Percentiles rank a stretch among this genome's conserved stretches.
Conservation (phyloP, 495 filamentous ascomycete species). For the Clohesyomyces aquaticus region DNA sequence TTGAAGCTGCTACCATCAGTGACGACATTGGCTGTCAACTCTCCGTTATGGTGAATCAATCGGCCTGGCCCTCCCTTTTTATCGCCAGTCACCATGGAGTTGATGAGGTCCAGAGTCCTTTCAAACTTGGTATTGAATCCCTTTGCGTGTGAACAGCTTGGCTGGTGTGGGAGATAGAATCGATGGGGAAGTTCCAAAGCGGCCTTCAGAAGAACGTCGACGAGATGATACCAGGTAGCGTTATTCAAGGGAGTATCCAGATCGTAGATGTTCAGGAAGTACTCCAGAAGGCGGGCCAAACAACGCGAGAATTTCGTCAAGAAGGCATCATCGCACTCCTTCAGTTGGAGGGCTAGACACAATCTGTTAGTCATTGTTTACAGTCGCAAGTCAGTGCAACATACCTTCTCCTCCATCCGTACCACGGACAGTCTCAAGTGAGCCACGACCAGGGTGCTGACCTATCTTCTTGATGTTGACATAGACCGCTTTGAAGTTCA, state of each 20-base stretch:
- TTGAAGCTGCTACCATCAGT: background rate
- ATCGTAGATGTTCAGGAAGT: constrained; percentile 9
- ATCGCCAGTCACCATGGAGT: background rate
- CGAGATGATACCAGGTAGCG: constrained; percentile 13
- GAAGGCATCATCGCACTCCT: constrained; percentile 13
- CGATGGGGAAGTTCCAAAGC: background rate
- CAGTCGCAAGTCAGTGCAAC: background rate
- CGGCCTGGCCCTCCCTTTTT: background rate
- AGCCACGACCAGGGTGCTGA: constrained; percentile 2
- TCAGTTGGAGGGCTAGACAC: background rate
- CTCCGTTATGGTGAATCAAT: background rate
- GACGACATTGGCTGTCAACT: background rate
- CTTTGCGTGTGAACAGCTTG: constrained; percentile 3
- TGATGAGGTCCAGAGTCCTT: constrained; percentile 6
- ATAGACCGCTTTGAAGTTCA: constrained; percentile 6
- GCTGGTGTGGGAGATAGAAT: background rate
- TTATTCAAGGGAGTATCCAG: constrained; percentile 4
- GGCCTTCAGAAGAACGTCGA: constrained; percentile 6
- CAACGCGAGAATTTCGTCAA: background rate
- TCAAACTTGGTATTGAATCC: background rate
- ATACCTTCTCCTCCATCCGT: no score
- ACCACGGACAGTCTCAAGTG: background rate
- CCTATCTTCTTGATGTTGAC: background rate
- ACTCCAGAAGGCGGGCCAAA: constrained; percentile 6
- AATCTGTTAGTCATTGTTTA: background rate